Base-by-base conservation (phyloP, 306 rosid species). In the Cucumis cinereus region DNA sequence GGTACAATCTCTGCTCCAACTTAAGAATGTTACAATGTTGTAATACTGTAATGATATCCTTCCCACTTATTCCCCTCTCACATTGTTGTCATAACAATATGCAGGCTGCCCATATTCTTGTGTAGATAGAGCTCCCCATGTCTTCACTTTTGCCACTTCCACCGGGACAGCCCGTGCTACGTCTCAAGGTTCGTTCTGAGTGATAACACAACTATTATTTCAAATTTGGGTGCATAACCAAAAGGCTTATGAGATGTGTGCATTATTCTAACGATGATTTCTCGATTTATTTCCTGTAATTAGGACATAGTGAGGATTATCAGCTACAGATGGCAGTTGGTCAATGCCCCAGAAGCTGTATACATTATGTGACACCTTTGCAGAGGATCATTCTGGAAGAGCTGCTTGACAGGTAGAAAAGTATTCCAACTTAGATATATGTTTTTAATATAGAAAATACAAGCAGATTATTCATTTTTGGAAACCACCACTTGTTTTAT, bases 271-370 rank as follows among this genome's bases (percentile, higher is more conserved):
- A 35, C 2, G 20, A 49, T 33, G 28, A 8, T 84, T 80, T 61
- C 56, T 73, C 49, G 28, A 60, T 72, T 45, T 77, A 15, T 16
- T 55, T 7, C 30, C 1, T 20, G 45, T 59, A 60, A 58, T 73
- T 62, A 94, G 97, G 97, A 33, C 90, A 85, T 19, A 82, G 82
- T 47, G 95, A 89, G 59, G 93, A 94, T 82, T 91, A 88, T 82
- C 94, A 82, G 84, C 90, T 89, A 86, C 98, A 90, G 76, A 78
- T 79, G 68, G 96, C 96, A 61, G 93, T 85, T 73, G 97, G 97
- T 75, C 97, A 91, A 78, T 94, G 98, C 83, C 98, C 97, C 28
- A 89, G 93, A 82, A 90, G 86, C 75, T 94, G 98, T 82, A 94
- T 90, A 70, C 90, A 94, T 82, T 94, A 91, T 7, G 92, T 91